Percentiles rank a stretch among this genome's conserved stretches.
Conservation (phyloP, 495 filamentous ascomycete genomes). For the Apodospora peruviana region DNA sequence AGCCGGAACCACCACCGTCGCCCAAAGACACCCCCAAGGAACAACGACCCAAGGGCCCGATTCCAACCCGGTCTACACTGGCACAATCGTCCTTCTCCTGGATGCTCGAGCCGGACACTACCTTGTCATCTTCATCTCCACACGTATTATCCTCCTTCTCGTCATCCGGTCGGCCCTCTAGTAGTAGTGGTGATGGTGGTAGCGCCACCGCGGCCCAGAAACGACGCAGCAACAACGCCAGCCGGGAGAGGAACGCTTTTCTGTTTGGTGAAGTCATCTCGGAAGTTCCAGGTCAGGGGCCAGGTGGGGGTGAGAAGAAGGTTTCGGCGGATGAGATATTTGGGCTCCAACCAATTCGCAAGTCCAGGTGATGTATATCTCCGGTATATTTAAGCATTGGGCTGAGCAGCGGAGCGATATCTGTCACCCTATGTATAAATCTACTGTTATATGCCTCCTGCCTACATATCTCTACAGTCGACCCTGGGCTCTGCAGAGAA, state of each 20-base stretch:
- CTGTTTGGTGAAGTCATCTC: conserved; percentile 47
- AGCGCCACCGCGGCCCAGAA: conserved; percentile 17
- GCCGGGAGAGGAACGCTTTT: conserved; percentile 49
- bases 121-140: conserved; percentile 8
- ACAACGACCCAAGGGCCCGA: conserved; percentile 24
- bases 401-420: too few species aligned
- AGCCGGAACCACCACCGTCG: not conserved
- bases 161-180: conserved; percentile 11
- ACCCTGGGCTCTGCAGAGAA: too few species aligned
- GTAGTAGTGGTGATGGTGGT: conserved; percentile 1
- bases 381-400: too few species aligned
- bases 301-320: conserved; percentile 10
- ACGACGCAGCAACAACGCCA: conserved; percentile 37
- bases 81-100: conserved; percentile 88
- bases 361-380: too few species aligned
- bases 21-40: not conserved
- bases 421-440: too few species aligned
- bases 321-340: conserved; percentile 39
- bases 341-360: conserved; percentile 38
- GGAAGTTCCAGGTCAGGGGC: conserved; percentile 11
- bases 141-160: conserved; percentile 7
- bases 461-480: too few species aligned
- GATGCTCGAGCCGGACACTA: conserved; percentile 69
- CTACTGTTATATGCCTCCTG: too few species aligned
- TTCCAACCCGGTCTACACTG: conserved; percentile 61